These are phyloP conservation scores for Marasmius sp. DNA, from an alignment of 1,284 basidiomycete species.

Conservation along the genomic window DNA sequence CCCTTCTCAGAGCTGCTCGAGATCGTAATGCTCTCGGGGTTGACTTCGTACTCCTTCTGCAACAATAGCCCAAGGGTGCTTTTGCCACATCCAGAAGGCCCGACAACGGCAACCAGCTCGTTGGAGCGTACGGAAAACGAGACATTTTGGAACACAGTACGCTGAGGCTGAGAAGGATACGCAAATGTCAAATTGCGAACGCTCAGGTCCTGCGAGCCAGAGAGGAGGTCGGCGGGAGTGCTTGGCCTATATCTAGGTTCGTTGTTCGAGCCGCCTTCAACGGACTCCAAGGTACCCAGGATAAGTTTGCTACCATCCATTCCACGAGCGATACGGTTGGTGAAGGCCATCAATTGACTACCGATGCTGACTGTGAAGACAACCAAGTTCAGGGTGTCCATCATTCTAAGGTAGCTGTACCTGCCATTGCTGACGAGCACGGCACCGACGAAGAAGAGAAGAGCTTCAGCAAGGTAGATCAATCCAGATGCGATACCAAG, in stretches of 20 bases:
- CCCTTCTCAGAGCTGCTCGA: conserved; percentile 28
- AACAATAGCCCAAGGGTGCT: conserved; percentile 83
- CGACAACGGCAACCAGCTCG: conserved; percentile 87
- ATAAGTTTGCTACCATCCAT: conserved; percentile 65
- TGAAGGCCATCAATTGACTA: conserved; percentile 85
- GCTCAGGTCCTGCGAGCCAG: conserved; percentile 52
- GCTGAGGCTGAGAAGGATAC: conserved; percentile 81
- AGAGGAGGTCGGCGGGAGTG: conserved; percentile 55
- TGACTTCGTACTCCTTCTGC: conserved; percentile 85
- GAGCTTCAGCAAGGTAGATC: conserved; percentile 86
- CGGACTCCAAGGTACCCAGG: conserved; percentile 68
- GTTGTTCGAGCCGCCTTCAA: conserved; percentile 56
- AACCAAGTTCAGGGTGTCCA: conserved; percentile 88
- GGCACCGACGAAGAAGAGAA: conserved; percentile 90
- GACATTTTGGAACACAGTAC: conserved; percentile 66
- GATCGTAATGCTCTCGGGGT: conserved; percentile 60
- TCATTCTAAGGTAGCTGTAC: conserved; percentile 86
- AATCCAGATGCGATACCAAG: conserved; percentile 79
- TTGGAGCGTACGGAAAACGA: conserved; percentile 66
- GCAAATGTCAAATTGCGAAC: conserved; percentile 77
- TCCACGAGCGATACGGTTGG: conserved; percentile 79
- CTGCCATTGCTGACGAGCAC: conserved; percentile 78
- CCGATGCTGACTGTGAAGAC: conserved; percentile 94
- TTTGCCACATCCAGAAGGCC: conserved; percentile 87
- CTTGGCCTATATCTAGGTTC: conserved; percentile 61